These are phyloP conservation scores for Triticum aestivum DNA, from an alignment of 176 grass and related monocot species.

Conservation along the genomic window DNA sequence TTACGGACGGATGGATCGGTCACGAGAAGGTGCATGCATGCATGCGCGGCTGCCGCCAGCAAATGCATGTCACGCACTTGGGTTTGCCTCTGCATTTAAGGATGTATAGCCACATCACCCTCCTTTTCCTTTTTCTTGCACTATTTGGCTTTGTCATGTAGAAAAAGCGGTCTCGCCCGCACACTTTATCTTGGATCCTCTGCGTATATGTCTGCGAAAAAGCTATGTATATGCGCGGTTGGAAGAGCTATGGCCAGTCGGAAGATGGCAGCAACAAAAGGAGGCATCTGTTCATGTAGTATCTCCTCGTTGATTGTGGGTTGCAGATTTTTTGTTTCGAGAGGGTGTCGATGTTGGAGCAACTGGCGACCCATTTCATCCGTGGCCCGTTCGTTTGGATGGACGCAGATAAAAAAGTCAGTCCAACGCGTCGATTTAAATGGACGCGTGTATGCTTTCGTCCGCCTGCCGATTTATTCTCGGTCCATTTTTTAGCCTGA, in stretches of 20 bases:
- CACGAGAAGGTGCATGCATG: background rate
- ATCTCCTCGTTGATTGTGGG: too few species aligned
- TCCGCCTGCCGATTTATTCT: too few species aligned
- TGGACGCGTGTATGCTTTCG: too few species aligned
- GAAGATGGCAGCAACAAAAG: background rate
- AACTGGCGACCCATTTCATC: too few species aligned
- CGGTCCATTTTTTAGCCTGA: too few species aligned
- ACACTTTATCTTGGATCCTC: background rate
- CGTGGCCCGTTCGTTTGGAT: too few species aligned
- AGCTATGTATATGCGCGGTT: background rate
- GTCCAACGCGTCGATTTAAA: too few species aligned
- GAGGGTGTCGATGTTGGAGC: background rate
- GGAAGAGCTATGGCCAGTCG: background rate
- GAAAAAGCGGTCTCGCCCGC: background rate
- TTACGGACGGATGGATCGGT: constrained; percentile 30
- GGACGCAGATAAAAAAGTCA: too few species aligned
- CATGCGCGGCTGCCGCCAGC: background rate
- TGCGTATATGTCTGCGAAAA: background rate
- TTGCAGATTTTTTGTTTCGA: background rate
- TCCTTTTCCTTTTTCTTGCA: background rate
- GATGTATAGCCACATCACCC: background rate
- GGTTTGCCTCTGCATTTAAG: constrained; percentile 22
- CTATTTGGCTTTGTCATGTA: background rate
- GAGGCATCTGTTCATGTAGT: too few species aligned
- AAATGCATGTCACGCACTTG: constrained; percentile 22